Conservation (phyloP, 202 grass and related monocot genomes). For the Setaria viridis region DNA sequence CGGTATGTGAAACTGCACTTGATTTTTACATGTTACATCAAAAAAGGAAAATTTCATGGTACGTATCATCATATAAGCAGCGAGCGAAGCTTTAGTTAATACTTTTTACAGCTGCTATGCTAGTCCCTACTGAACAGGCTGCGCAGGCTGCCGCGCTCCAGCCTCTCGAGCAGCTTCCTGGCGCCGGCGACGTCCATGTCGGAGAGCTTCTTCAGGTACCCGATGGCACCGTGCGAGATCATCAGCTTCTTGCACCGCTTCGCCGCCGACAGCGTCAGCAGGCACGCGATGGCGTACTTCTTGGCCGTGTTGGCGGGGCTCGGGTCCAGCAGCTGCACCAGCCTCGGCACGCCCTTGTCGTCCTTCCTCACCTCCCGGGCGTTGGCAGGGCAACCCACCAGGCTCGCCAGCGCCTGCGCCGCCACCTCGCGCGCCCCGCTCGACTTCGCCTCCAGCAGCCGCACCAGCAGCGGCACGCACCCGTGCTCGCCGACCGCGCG, state of each 20-base stretch:
- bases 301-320: slow-evolving; percentile 73
- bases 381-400: slow-evolving; percentile 59
- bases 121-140: slow-evolving; percentile 74
- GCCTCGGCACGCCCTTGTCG: slow-evolving; percentile 73
- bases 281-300: slow-evolving; percentile 79
- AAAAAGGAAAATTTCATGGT: slow-evolving; percentile 8
- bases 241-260: slow-evolving; percentile 84
- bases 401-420: slow-evolving; percentile 76
- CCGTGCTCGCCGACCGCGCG: slow-evolving; percentile 66
- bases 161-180: slow-evolving; percentile 69
- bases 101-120: neutral
- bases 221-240: slow-evolving; percentile 89
- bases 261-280: slow-evolving; percentile 54
- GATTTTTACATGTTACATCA: slow-evolving; percentile 52
- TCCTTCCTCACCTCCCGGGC: slow-evolving; percentile 65
- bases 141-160: slow-evolving; percentile 67
- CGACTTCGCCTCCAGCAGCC: slow-evolving; percentile 76
- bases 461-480: slow-evolving; percentile 62
- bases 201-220: slow-evolving; percentile 92
- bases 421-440: slow-evolving; percentile 68
- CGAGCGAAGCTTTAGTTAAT: neutral
- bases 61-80: neutral
- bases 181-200: slow-evolving; percentile 86
- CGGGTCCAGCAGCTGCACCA: slow-evolving; percentile 90
- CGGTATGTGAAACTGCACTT: slow-evolving; percentile 47